Evolutionary conservation across 768 basidiomycete genomes (phyloP).

Genomic region (Austroboletus eburneus): DNA sequence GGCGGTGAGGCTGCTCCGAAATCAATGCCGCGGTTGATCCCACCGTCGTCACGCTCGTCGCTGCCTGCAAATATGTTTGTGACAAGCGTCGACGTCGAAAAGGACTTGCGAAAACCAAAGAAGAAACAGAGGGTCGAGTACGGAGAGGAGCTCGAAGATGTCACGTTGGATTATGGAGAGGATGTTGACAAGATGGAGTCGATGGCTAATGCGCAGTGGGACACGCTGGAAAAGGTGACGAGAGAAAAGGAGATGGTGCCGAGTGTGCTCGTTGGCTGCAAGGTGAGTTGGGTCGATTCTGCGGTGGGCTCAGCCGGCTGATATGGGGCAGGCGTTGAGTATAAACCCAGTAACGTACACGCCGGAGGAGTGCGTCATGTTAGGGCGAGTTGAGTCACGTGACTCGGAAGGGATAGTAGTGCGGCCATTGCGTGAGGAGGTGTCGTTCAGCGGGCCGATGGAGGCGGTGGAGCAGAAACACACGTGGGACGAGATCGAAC

Average conservation of each 20-base stretch:
- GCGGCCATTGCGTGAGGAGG: conserved; percentile 13
- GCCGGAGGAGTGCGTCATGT: conserved; percentile 52
- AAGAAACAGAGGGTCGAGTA: conserved; percentile 39
- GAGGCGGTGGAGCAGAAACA: conserved; percentile 14
- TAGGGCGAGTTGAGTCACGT: conserved; percentile 36
- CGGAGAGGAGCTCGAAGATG: conserved; percentile 9
- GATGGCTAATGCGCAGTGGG: conserved; percentile 17
- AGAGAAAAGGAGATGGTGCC: conserved; percentile 23
- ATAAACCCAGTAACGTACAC: conserved; percentile 57
- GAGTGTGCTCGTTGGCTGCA: conserved; percentile 44
- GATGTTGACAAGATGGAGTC: conserved; percentile 9
- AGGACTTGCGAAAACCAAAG: conserved; percentile 31
- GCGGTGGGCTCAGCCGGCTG: no score
- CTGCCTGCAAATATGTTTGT: conserved; percentile 65
- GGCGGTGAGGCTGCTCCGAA: no score
- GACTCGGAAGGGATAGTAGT: conserved; percentile 14
- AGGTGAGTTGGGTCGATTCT: no score
- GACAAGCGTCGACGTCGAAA: conserved; percentile 69
- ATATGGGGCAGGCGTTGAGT: conserved; percentile 57
- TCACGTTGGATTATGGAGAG: conserved; percentile 12
- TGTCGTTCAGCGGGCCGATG: conserved; percentile 30
- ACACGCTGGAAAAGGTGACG: conserved; percentile 18
- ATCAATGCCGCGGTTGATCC: conserved; percentile 41
- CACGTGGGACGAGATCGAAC: conserved; percentile 27
- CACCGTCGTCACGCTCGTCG: conserved; percentile 58